phyloP scores from a whole-genome alignment of 805 yeast genomes.

The Ascoidea asiatica region DNA sequence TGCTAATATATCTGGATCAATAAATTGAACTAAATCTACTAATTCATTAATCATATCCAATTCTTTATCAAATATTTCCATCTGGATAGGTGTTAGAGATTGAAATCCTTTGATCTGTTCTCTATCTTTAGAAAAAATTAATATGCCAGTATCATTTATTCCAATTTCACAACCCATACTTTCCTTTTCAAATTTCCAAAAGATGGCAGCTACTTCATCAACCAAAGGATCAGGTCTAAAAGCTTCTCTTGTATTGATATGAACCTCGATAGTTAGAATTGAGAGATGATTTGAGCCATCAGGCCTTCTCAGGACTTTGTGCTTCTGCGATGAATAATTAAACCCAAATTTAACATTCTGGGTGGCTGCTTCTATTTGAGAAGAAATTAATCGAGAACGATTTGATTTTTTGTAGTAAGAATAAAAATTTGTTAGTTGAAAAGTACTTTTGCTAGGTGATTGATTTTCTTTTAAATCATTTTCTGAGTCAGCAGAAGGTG shows the following conservation, averaged over 20 bases:
- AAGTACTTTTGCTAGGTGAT: neutral
- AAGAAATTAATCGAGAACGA: constrained; percentile 14
- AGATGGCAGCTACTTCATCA: constrained; percentile 46
- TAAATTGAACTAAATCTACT: constrained; percentile 35
- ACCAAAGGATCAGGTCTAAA: constrained; percentile 48
- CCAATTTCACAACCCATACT: constrained; percentile 20
- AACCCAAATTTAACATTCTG: constrained; percentile 21
- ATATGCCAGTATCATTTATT: constrained; percentile 24
- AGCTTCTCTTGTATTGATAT: constrained; percentile 37
- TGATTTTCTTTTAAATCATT: no score
- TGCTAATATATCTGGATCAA: constrained; percentile 80
- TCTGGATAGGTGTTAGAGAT: constrained; percentile 15
- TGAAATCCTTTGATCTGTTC: constrained; percentile 1
- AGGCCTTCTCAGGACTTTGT: constrained; percentile 21
- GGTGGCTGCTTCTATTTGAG: constrained; percentile 41
- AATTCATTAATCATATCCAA: constrained; percentile 41
- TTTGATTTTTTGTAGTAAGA: constrained; percentile 8
- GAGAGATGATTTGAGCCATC: constrained; percentile 35
- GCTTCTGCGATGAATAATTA: constrained; percentile 23
- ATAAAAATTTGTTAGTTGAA: constrained; percentile 1
- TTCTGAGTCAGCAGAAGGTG: constrained; percentile 2
- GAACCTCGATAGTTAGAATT: constrained; percentile 54
- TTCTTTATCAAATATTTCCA: constrained; percentile 39
- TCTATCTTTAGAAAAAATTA: constrained; percentile 15
- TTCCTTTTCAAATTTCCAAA: constrained; percentile 48